Base-by-base conservation (phyloP, 139 green algal genomes). In the Chlorella vulgaris region DNA sequence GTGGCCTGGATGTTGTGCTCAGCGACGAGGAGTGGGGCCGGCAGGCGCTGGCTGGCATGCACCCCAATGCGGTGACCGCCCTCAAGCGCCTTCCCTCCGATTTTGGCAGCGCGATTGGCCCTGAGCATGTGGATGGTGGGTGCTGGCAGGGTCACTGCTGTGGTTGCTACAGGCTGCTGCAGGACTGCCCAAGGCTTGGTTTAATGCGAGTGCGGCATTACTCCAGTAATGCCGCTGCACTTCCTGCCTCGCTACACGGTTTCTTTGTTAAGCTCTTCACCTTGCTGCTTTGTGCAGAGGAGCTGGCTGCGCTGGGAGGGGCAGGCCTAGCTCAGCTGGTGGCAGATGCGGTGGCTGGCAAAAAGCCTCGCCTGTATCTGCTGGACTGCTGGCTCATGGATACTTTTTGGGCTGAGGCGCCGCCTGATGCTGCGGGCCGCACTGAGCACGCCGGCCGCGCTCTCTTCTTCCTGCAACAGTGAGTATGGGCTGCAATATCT, bases 21-120 rank as follows among this genome's bases (percentile, higher is more conserved):
- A 79, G 28, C 10, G 86, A 90, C 36, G 58, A 84, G 51, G 86
- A 90, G 83, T 81, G 68, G 43, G 86, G 86, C 63, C 35, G 33
- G 40, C 83, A 88, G 83, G 47, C 40, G 31, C n/a, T 90, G 29
- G 86, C 83, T 1, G 86, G 86, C 40, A 78, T 83, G 76, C 80
- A 90, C 80, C 86, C 86, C 36, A 55, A 42, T 15, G 40, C 60
- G 15, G 29, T 90, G 29, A 21, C 58, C 1, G 86, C 80, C 22
- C 69, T 90, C 3, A 83, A 50, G 19, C 2, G 75, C 36, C 26
- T 84, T 47, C 85, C 82, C 0, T 31, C 71, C 2, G 33, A 51
- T 13, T 69, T 78, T 5, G 79, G 78, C 19, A 81, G 75, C 39
- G 77, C 74, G 55, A 87, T 89, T 26, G 63, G 69, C 5, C 6